Percentiles rank a stretch among this genome's conserved stretches.
Conservation (phyloP, 495 filamentous ascomycete genomes). For the Evansstolkia leycettana region DNA sequence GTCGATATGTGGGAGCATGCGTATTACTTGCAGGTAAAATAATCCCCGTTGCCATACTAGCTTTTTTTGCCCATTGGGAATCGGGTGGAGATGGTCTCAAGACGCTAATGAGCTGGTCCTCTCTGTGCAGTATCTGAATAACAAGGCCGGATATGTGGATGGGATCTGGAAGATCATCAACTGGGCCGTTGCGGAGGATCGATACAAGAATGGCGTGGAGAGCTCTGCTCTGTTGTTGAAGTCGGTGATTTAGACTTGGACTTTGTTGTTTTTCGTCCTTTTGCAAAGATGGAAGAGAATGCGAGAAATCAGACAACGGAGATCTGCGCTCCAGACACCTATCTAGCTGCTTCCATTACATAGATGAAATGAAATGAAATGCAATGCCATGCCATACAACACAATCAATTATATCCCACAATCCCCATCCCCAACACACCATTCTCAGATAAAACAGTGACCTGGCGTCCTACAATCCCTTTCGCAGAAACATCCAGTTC, state of each 20-base stretch:
- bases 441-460: conserved; percentile 19
- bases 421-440: conserved; percentile 21
- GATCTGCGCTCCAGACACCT: too few relatives aligned
- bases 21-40: conserved; percentile 45
- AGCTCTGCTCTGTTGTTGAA: conserved; percentile 7
- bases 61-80: conserved; percentile 22
- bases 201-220: conserved; percentile 39
- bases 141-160: conserved; percentile 89
- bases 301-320: conserved; percentile 14
- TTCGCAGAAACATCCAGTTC: conserved; percentile 38
- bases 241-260: background rate
- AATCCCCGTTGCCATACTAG: conserved; percentile 3
- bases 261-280: conserved; percentile 23
- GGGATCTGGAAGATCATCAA: conserved; percentile 95
- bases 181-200: conserved; percentile 81
- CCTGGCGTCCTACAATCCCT: conserved; percentile 28
- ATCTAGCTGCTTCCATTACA: too few relatives aligned
- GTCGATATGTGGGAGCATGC: conserved; percentile 98
- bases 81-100: conserved; percentile 10
- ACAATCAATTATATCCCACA: conserved; percentile 28
- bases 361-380: too few relatives aligned
- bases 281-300: background rate
- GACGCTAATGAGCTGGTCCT: conserved; percentile 27
- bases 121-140: conserved; percentile 88
- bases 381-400: conserved; percentile 33